Evolutionary conservation across 2,329 filamentous ascomycete genomes (phyloP), one percentile per base, ranked within the genome.

Genomic region (Ophiostoma himal-ulmi): DNA sequence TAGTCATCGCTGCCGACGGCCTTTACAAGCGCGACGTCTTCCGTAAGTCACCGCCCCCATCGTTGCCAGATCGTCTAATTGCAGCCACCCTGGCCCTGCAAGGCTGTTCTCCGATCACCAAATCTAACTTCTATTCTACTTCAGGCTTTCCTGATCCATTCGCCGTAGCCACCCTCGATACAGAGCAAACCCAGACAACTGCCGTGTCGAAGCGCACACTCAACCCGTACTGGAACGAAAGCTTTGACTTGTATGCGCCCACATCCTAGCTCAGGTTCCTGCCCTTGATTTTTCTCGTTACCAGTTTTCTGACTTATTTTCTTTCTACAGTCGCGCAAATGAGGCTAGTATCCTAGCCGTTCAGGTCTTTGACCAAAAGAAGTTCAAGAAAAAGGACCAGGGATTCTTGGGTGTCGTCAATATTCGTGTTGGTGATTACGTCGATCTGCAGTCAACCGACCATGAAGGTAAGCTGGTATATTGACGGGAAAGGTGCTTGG

Each of bases 341-440:
- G 95, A 99, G 79, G 94, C 97, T 77, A 96, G 94, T 80, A 97
- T 99, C 77, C 85, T 99, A 67, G 95, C 95, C 8, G 94, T 99
- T 66, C 95, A 99, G 79, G 97, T 99, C 70, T 99, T 99, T 79
- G 95, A 99, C 81, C 95, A 99, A 82, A 97, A 97, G 84, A 99
- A 99, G 83, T 99, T 99, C 83, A 99, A 99, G 86, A 99, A 99
- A 88, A 99, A 98, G 93, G 95, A 99, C 76, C 95, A 99, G 80
- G 95, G 95, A 10, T 99, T 99, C 78, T 85, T 99, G 7, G 95
- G 95, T 71, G 95, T 99, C 70, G 97, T 99, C 78, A 99, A 99
- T 79, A 91, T 99, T 76, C 90, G 94, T 71, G 91, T 99, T 75
- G 95, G 95, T 76, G 94, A 96, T 84, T 91, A 95, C 54, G 93